These are phyloP conservation scores for Oligophagozyma castellii DNA, from an alignment of 1,139 yeast species.

Conservation along the genomic window DNA sequence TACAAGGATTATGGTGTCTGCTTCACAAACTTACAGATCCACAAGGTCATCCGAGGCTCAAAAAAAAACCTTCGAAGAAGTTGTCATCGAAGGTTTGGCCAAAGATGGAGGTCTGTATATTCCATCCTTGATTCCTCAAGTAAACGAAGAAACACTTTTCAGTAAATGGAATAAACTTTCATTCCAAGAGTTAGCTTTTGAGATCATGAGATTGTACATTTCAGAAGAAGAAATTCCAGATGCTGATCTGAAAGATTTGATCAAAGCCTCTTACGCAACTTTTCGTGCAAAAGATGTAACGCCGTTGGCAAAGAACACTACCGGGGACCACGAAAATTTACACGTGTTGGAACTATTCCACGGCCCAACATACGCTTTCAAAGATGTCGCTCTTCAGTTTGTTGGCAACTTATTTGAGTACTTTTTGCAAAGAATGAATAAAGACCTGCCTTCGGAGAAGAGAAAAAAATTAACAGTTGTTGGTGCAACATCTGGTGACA, in stretches of 20 bases:
- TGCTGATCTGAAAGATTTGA: slow-evolving; percentile 48
- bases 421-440: slow-evolving; percentile 68
- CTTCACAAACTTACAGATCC: slow-evolving; percentile 65
- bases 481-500: slow-evolving; percentile 98
- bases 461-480: slow-evolving; percentile 85
- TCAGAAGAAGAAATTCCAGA: slow-evolving; percentile 55
- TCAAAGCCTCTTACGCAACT: slow-evolving; percentile 68
- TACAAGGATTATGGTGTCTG: slow-evolving; percentile 12
- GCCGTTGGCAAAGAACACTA: slow-evolving; percentile 53
- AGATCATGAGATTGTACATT: slow-evolving; percentile 72
- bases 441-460: slow-evolving; percentile 41
- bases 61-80: slow-evolving; percentile 71
- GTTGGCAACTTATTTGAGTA: slow-evolving; percentile 93
- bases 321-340: slow-evolving; percentile 41
- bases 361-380: slow-evolving; percentile 98
- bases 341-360: slow-evolving; percentile 87
- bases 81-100: slow-evolving; percentile 87
- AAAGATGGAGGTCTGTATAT: slow-evolving; percentile 91
- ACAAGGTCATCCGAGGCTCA: slow-evolving; percentile 56
- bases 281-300: slow-evolving; percentile 80
- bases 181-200: slow-evolving; percentile 77
- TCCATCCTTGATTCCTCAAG: slow-evolving; percentile 68
- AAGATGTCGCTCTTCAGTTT: slow-evolving; percentile 95
- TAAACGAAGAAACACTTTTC: slow-evolving; percentile 43
- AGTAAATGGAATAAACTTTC: slow-evolving; percentile 57